Conservation (phyloP, 2,329 filamentous ascomycete species). For the Dactylonectria macrodidyma region DNA sequence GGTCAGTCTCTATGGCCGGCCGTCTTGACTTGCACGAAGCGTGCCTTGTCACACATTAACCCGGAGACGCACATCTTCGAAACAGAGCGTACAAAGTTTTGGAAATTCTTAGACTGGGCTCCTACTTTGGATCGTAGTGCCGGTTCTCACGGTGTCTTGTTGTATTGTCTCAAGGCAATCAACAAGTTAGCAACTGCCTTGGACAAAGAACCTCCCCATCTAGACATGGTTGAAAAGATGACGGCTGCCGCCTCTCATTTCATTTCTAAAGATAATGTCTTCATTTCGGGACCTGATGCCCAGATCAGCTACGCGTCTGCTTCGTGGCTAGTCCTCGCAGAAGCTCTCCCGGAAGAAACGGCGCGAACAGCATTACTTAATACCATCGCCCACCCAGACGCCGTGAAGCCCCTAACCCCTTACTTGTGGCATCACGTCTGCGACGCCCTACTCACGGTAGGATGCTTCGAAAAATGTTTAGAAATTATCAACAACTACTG, state of each 20-base stretch:
- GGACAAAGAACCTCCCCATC: constrained; percentile 22
- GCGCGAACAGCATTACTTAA: constrained; percentile 22
- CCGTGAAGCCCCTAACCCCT: constrained; percentile 30
- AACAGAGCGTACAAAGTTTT: constrained; percentile 5
- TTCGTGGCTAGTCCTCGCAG: constrained; percentile 28
- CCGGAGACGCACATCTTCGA: constrained; percentile 31
- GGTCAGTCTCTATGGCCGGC: constrained; percentile 51
- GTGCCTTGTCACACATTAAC: constrained; percentile 45
- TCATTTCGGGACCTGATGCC: constrained; percentile 23
- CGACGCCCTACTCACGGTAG: constrained; percentile 29
- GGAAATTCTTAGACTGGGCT: constrained; percentile 34
- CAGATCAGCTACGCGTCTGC: constrained; percentile 32
- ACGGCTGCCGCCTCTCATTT: constrained; percentile 21
- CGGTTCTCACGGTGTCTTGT: constrained; percentile 21
- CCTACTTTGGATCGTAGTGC: constrained; percentile 21
- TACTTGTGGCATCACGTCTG: constrained; percentile 39
- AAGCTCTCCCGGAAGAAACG: constrained; percentile 10
- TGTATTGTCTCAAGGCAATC: constrained; percentile 26
- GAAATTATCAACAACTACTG: constrained; percentile 32
- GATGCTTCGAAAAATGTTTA: constrained; percentile 30
- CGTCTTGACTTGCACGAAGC: constrained; percentile 48
- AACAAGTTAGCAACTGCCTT: constrained; percentile 23
- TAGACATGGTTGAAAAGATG: constrained; percentile 27
- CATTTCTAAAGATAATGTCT: constrained; percentile 22
- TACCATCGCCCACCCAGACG: constrained; percentile 22